Evolutionary conservation across 2,329 filamentous ascomycete genomes (phyloP), one percentile per base, ranked within the genome.

Genomic region (Curvularia eragrostidis): DNA sequence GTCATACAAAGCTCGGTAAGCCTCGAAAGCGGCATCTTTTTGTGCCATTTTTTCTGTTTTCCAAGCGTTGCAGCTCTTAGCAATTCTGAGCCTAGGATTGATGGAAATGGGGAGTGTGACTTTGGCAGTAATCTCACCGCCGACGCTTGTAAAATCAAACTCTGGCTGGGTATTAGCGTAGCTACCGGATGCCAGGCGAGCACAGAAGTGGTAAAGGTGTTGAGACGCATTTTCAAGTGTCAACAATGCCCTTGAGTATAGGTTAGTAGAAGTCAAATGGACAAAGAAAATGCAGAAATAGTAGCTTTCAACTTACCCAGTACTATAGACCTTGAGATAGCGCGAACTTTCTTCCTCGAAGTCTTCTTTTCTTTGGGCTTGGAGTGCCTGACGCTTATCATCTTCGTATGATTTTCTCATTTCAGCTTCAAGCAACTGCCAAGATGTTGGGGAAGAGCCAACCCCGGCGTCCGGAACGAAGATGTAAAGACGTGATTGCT

Each of bases 141-240:
- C 42, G 1, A 73, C 66, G n/a, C 80, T 70, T 3, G 80, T 72
- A 32, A 87, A 80, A 13, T 86, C 79, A 68, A 93, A 96, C 48
- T 90, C 85, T 0, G 93, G 92, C 1, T 84, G 80, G 18, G 79
- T 78, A 63, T 93, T 86, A 6, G 88, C 81, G 68, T 87, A 91
- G 24, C 85, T 83, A 0, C 79, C 80, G 0, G 78, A 78, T 0
- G 85, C 82, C 0, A 93, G 73, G 0, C 83, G 82, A 0, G 81
- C 79, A 74, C 93, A 97, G 66, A 97, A 96, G 74, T 96, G 91
- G 46, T 90, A 82, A 1, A 98, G 82, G 73, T 95, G 92, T n/a
- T 82, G 76, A 47, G 89, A 85, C 0, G 91, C 90, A 63, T 90
- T 90, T 36, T 91, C 85, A 1, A 92, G 81, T 10, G 90, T 90